These are phyloP conservation scores for Suhomyces canberraensis DNA, from an alignment of 805 yeast species.

Conservation along the genomic window DNA sequence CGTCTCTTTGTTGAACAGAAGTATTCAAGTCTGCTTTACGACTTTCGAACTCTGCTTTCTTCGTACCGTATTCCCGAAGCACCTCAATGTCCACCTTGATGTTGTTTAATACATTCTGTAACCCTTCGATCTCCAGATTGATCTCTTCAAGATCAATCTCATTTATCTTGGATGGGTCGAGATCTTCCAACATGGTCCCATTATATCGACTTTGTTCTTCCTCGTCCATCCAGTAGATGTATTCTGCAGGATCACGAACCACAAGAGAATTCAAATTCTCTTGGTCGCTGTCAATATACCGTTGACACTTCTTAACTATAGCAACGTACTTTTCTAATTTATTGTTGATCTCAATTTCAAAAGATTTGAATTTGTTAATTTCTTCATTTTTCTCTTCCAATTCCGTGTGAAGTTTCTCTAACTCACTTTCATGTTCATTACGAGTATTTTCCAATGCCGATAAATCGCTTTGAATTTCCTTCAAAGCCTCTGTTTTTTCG, in stretches of 20 bases:
- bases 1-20: constrained; percentile 67
- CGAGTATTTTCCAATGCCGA: constrained; percentile 32
- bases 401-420: constrained; percentile 31
- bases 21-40: constrained; percentile 65
- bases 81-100: constrained; percentile 70
- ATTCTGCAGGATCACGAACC: constrained; percentile 52
- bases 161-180: constrained; percentile 51
- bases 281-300: constrained; percentile 35
- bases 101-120: constrained; percentile 54
- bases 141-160: constrained; percentile 47
- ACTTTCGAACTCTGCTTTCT: constrained; percentile 59
- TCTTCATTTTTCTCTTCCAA: constrained; percentile 39
- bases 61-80: constrained; percentile 68
- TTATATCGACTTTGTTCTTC: constrained; percentile 35
- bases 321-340: constrained; percentile 56
- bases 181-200: constrained; percentile 37
- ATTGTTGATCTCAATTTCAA: constrained; percentile 64
- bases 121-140: constrained; percentile 47
- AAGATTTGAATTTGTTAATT: constrained; percentile 56
- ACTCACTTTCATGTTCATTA: constrained; percentile 38
- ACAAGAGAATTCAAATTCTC: constrained; percentile 43
- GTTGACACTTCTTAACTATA: constrained; percentile 34
- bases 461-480: constrained; percentile 25
- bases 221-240: constrained; percentile 49
- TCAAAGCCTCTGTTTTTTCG: constrained; percentile 29